Conservation (phyloP, 108 stramenopile genomes). For the Skeletonema marinoi region DNA sequence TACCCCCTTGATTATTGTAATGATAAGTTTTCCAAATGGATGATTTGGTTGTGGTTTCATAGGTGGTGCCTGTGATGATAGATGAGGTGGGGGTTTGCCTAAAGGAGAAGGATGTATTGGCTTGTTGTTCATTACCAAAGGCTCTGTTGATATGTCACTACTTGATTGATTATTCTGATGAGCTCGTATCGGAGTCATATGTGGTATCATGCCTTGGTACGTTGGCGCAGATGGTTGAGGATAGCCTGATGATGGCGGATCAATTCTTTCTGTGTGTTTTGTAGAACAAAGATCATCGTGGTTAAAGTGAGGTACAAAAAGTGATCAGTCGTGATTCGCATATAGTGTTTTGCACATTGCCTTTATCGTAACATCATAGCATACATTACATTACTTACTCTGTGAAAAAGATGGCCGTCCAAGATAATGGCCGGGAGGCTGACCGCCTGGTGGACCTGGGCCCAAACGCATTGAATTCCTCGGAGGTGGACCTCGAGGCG, state of each 20-base stretch:
- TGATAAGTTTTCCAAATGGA: slow-evolving; percentile 61
- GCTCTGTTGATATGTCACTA: slow-evolving; percentile 1
- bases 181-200: slow-evolving; percentile 34
- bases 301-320: not conserved
- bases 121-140: slow-evolving; percentile 11
- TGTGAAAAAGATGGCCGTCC: slow-evolving; percentile 30
- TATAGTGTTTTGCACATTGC: not conserved
- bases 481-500: slow-evolving; percentile 65
- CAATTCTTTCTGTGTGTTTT: not conserved
- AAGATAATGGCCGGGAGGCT: slow-evolving; percentile 23
- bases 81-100: slow-evolving; percentile 48
- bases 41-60: slow-evolving; percentile 28
- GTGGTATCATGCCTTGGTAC: slow-evolving; percentile 19
- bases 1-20: slow-evolving; percentile 68
- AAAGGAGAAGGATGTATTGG: slow-evolving; percentile 15
- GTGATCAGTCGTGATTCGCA: not conserved
- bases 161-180: slow-evolving; percentile 7
- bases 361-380: not conserved
- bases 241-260: slow-evolving; percentile 16
- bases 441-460: slow-evolving; percentile 22
- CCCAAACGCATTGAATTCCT: slow-evolving; percentile 47
- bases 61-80: slow-evolving; percentile 45
- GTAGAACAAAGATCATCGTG: too few species aligned
- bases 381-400: not conserved
- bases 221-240: slow-evolving; percentile 25